Evolutionary conservation across 352 stramenopile genomes (phyloP).

Genomic region (Globisporangium echinulatum): DNA sequence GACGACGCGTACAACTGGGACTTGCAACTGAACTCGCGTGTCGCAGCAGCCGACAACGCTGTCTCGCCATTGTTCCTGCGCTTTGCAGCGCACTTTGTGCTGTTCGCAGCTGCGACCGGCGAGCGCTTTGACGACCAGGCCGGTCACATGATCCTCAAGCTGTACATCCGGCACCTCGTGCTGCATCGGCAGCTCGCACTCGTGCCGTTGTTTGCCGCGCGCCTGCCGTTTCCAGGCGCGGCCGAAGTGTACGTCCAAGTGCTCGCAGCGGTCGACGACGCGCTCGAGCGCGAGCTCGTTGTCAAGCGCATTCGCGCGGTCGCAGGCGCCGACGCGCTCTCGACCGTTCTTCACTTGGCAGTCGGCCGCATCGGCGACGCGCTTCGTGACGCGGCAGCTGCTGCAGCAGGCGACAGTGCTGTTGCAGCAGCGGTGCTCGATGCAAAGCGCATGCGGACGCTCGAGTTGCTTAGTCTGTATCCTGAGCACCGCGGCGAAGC

Average conservation of each 20-base stretch:
- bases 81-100: constrained; percentile 75
- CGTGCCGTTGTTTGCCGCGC: constrained; percentile 65
- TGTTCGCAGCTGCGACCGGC: constrained; percentile 64
- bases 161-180: constrained; percentile 78
- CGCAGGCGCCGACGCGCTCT: constrained; percentile 57
- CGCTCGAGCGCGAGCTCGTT: constrained; percentile 57
- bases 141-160: constrained; percentile 74
- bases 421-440: constrained; percentile 25
- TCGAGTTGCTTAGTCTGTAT: constrained; percentile 78
- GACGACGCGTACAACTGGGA: constrained; percentile 66
- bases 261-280: constrained; percentile 49
- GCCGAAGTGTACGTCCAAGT: constrained; percentile 77
- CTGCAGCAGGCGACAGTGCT: constrained; percentile 13
- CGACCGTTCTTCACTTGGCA: constrained; percentile 46
- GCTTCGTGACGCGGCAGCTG: not conserved
- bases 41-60: constrained; percentile 30
- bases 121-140: constrained; percentile 57
- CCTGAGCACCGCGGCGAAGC: constrained; percentile 57
- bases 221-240: constrained; percentile 45
- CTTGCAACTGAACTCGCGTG: constrained; percentile 29
- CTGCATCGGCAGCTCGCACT: constrained; percentile 74
- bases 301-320: constrained; percentile 64
- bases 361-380: constrained; percentile 42
- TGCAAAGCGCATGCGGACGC: constrained; percentile 48
- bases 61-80: constrained; percentile 57